These are phyloP conservation scores for Nakaseomyces bracarensis DNA, from an alignment of 1,139 yeast species.

Conservation along the genomic window DNA sequence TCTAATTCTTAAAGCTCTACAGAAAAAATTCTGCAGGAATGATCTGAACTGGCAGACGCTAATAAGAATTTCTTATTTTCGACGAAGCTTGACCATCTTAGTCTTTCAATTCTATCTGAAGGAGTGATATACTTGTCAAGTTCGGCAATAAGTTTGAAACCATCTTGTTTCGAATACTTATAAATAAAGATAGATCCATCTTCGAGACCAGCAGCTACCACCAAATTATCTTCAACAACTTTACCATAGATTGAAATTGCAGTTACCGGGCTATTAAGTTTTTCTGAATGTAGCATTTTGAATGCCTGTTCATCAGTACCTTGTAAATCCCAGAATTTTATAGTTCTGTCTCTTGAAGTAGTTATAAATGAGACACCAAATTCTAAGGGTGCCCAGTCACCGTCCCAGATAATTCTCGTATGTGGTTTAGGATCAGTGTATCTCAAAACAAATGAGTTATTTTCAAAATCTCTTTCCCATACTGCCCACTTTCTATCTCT, in stretches of 20 bases:
- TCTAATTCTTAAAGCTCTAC: constrained; percentile 18
- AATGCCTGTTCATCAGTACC: constrained; percentile 20
- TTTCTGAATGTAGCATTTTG: constrained; percentile 29
- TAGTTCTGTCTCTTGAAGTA: constrained; percentile 75
- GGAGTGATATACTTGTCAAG: constrained; percentile 44
- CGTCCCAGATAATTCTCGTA: constrained; percentile 90
- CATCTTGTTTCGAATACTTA: constrained; percentile 22
- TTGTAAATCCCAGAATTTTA: constrained; percentile 59
- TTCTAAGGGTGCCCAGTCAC: constrained; percentile 62
- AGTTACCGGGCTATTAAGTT: constrained; percentile 54
- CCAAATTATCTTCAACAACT: constrained; percentile 27
- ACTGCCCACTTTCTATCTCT: constrained; percentile 83
- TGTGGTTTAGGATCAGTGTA: constrained; percentile 66
- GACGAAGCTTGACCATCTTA: constrained; percentile 41
- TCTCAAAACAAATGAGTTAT: constrained; percentile 37
- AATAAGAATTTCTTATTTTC: constrained; percentile 33
- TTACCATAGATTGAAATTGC: constrained; percentile 50
- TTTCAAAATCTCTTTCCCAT: constrained; percentile 50
- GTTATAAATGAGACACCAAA: constrained; percentile 52
- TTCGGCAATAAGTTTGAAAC: constrained; percentile 30
- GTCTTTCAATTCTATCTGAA: constrained; percentile 49
- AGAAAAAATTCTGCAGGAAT: constrained; percentile 53
- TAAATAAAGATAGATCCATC: constrained; percentile 43
- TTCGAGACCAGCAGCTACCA: constrained; percentile 68
- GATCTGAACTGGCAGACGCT: constrained; percentile 65